Base-by-base conservation (phyloP, 495 filamentous ascomycete species). In the Hyaloscypha variabilis region DNA sequence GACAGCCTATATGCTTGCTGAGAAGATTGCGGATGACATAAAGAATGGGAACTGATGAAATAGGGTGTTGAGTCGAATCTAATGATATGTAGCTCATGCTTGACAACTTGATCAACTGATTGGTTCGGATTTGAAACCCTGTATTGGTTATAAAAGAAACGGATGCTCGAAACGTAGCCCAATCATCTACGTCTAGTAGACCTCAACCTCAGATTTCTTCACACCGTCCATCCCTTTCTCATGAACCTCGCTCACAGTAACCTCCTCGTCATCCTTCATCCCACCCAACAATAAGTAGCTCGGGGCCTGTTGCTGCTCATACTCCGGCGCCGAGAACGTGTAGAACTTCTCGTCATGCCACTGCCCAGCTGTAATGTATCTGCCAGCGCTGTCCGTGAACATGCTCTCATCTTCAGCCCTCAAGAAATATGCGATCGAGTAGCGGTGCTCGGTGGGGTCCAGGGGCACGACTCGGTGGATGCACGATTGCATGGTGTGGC, bases 1-100 rank as follows among this genome's bases (percentile, higher is more conserved):
- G 1, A 79, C 77, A 13, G 77, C 83, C 62, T 88, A 63, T 72
- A 82, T 81, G 77, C 72, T 88, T 6, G 87, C 84, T 3, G 85
- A 88, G 75, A 88, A 88, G 75, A 86, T 88, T 69, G 83, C 84
- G 1, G 76, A 78, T 25, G 77, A 81, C 62, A 85, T 89, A 58
- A 55, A 56, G 55, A 68, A 63, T 46, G 55, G 63, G 50, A 60
- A 60, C 63, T 54, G 90, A 98, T 52, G 31, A 36, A 13, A 13
- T 6, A 36, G 31, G 13, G 31, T 6, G 31, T 36, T 36, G 31
- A 13, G 31, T n/a, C n/a, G n/a, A n/a, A n/a, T n/a, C n/a, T n/a
- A n/a, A n/a, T n/a, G n/a, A n/a, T n/a, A n/a, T n/a, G n/a, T n/a
- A n/a, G n/a, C n/a, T n/a, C n/a, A n/a, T n/a, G n/a, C n/a, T n/a